Evolutionary conservation across 2,329 filamentous ascomycete species (phyloP), one percentile per base, ranked within the genome.

Genomic region (Arthrobotrys musiformis): DNA sequence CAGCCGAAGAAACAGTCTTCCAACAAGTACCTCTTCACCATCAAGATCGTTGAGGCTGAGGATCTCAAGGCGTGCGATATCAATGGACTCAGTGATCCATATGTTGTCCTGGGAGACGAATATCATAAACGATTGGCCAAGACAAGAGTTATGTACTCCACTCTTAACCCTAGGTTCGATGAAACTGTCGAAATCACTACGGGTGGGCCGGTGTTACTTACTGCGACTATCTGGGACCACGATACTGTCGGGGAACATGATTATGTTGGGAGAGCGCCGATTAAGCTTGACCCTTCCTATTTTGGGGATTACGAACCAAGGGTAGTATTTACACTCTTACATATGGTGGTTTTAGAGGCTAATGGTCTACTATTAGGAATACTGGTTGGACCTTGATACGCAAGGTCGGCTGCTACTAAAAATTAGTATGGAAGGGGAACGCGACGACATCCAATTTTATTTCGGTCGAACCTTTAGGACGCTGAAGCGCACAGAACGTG

Each of bases 11-110:
- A 87, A 81, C 86, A 88, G 70, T 91, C 90, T 81, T 89, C 91
- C 46, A 92, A 90, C 79, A 97, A 96, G 82, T 98, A 97, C 82
- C 94, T 97, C 68, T 99, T 99, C 84, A 98, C 95, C 0, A 94
- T 99, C 84, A 99, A 99, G 85, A 94, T 99, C 74, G 94, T 99
- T 26, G 95, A 99, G 84, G 95, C 93, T 7, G 95, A 99, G 84
- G 95, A 99, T 81, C 86, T 99, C 80, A 98, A 98, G 84, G 93
- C 95, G n/a, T 98, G 95, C 82, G 95, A 99, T 83, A 90, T 97
- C 80, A 96, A 92, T 81, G 95, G 95, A 37, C 89, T 91, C 79
- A 98, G 94, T 82, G 95, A 99, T 84, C 95, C 95, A 0, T 99
- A 99, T 82, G 93, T 99, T 30, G 94, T 99, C 15, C 89, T 99